phyloP scores from a whole-genome alignment of 2,329 filamentous ascomycete species.

The Sporothrix pallida region DNA sequence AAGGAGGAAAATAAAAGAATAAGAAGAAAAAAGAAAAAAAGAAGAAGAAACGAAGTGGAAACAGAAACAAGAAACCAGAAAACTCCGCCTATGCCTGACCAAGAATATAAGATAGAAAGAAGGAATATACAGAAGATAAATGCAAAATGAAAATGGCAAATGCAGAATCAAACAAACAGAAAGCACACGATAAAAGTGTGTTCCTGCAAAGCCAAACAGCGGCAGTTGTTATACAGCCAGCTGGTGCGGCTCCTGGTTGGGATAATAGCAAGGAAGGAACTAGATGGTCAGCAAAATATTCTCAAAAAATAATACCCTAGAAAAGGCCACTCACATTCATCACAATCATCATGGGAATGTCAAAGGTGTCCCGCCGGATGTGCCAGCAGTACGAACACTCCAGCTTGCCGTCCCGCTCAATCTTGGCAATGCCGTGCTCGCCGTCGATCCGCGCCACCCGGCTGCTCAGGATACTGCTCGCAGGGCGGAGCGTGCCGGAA shows the following conservation, averaged over 20 bases:
- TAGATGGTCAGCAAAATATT: neutral
- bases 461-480: conserved; percentile 61
- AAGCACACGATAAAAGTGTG: too few relatives aligned
- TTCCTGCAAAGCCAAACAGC: neutral
- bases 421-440: conserved; percentile 78
- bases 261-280: conserved; percentile 66
- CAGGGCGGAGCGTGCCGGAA: conserved; percentile 44
- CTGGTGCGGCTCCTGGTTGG: conserved; percentile 61
- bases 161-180: too few relatives aligned
- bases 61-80: conserved; percentile 5
- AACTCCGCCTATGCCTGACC: conserved; percentile 38
- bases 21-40: conserved; percentile 3
- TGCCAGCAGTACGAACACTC: conserved; percentile 97
- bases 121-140: neutral
- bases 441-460: conserved; percentile 68
- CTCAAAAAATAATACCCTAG: neutral
- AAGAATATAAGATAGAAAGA: conserved; percentile 9
- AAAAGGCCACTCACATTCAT: conserved; percentile 79
- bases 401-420: conserved; percentile 87
- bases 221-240: conserved; percentile 56
- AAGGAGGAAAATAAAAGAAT: neutral
- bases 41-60: neutral
- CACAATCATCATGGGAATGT: conserved; percentile 97
- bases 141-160: neutral
- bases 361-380: conserved; percentile 94